Evolutionary conservation across 257 asterid species (phyloP), one percentile per base, ranked within the genome.

Genomic region (Solanum medicagineum): DNA sequence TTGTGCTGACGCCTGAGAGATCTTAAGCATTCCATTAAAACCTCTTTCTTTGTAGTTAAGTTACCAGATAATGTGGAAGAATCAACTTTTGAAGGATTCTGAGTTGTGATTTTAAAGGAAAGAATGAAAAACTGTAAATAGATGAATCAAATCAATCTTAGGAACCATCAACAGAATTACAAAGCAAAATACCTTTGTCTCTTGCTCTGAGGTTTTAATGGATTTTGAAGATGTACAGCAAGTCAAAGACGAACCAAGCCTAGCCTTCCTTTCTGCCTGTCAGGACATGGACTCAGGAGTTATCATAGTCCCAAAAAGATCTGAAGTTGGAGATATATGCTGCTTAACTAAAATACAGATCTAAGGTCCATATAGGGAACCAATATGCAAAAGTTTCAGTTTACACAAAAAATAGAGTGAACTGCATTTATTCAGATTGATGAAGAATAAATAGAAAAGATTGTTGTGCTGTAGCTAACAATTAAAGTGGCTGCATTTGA

Each of bases 1-100:
- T 91, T 88, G 90, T 90, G 81, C 88, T 22, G 95, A 85, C 60
- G 88, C 91, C 89, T 95, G 49, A 95, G 89, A 87, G 93, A 91
- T 90, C 92, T 91, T 88, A 95, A 90, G 85, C 98, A 93, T 80
- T 92, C 92, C 83, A 92, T 90, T 92, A 94, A 86, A 70, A 75
- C 85, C 66, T 94, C 93, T 68, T 63, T 86, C 68, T 84, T 80
- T 69, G 88, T 83, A 57, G 88, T 81, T 65, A 62, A 85, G 22
- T 77, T 87, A 75, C 71, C 89, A 53, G 91, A 89, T 79, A 84
- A 84, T 57, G 62, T 26, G 81, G 68, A 74, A 86, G 88, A 84
- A 29, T 89, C 90, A 26, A 59, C 90, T 53, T 62, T 68, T 60
- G 62, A 49, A 53, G 75, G 85, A 59, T 87, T 88, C 93, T 92